phyloP scores from a whole-genome alignment of 495 filamentous ascomycete genomes.

The Penicillium egyptiacum region DNA sequence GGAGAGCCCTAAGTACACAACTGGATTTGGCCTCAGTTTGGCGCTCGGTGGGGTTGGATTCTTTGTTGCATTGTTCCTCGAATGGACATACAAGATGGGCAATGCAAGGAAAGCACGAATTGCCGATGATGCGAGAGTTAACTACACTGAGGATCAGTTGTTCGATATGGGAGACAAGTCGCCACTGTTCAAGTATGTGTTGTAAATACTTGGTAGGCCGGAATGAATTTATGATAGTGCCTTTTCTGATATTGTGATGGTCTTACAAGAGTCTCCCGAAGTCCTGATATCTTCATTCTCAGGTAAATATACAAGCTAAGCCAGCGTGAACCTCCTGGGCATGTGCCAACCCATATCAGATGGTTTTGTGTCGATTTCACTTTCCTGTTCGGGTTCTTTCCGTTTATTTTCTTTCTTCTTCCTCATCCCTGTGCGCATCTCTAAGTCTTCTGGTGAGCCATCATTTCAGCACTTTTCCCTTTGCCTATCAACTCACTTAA shows the following conservation, averaged over 20 bases:
- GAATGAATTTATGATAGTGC: background rate
- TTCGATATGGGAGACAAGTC: slow-evolving; percentile 55
- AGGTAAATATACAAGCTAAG: background rate
- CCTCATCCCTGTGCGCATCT: too few species aligned
- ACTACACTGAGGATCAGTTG: slow-evolving; percentile 51
- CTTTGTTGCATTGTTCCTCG: slow-evolving; percentile 3
- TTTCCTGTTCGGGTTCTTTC: background rate
- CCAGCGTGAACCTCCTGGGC: background rate
- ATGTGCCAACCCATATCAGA: background rate
- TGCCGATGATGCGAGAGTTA: slow-evolving; percentile 36
- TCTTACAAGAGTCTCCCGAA: too few species aligned
- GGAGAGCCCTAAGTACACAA: slow-evolving; percentile 2
- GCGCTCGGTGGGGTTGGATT: slow-evolving; percentile 4
- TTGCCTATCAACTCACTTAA: too few species aligned
- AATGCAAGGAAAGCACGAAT: slow-evolving; percentile 7
- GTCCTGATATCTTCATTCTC: background rate
- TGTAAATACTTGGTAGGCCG: background rate
- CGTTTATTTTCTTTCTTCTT: background rate
- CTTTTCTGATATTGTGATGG: background rate
- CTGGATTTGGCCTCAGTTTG: slow-evolving; percentile 7
- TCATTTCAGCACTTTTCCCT: background rate
- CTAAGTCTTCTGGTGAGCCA: background rate
- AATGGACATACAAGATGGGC: slow-evolving; percentile 1
- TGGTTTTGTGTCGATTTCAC: background rate
- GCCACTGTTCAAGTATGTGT: slow-evolving; percentile 52